Percentiles rank a stretch among this genome's conserved stretches.
Evolutionary conservation across 108 stramenopile genomes (phyloP).

Genomic region (Schizochytrium sp.): DNA sequence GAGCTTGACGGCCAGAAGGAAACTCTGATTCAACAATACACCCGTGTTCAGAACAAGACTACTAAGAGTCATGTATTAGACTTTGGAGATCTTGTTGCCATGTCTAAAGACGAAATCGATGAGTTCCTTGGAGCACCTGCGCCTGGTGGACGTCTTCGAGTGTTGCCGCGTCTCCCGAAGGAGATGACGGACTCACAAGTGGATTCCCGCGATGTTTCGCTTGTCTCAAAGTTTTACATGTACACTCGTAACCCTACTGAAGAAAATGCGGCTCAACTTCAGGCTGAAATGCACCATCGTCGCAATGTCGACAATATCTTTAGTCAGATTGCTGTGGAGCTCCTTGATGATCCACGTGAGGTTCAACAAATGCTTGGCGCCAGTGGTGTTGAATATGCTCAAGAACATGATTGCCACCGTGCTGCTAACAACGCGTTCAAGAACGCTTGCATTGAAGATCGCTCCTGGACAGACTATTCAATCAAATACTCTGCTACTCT

Average conservation of each 20-base stretch:
- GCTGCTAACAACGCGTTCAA: slow-evolving; percentile 17
- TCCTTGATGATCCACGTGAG: neutral
- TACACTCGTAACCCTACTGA: neutral
- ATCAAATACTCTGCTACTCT: slow-evolving; percentile 37
- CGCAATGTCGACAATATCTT: neutral
- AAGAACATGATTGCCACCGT: slow-evolving; percentile 33
- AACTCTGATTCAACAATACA: slow-evolving; percentile 65
- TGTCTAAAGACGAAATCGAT: slow-evolving; percentile 2
- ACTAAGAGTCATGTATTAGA: slow-evolving; percentile 66
- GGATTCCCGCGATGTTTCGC: slow-evolving; percentile 44
- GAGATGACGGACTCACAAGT: neutral
- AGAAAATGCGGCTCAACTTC: neutral
- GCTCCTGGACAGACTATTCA: slow-evolving; percentile 23
- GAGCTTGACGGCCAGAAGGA: slow-evolving; percentile 62
- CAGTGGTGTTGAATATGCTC: neutral
- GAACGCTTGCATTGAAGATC: neutral
- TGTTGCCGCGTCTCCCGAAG: neutral
- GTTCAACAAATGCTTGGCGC: neutral
- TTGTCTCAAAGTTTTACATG: slow-evolving; percentile 39
- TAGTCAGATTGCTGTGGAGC: neutral
- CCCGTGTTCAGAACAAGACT: slow-evolving; percentile 61
- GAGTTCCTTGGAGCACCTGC: slow-evolving; percentile 41
- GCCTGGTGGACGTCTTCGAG: neutral
- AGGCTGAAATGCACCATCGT: slow-evolving; percentile 8
- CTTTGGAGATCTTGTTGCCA: slow-evolving; percentile 53